Percentiles rank a stretch among this genome's conserved stretches.
These are phyloP conservation scores for Thozetella sp. DNA, from an alignment of 495 filamentous ascomycete genomes.

Conservation along the genomic window DNA sequence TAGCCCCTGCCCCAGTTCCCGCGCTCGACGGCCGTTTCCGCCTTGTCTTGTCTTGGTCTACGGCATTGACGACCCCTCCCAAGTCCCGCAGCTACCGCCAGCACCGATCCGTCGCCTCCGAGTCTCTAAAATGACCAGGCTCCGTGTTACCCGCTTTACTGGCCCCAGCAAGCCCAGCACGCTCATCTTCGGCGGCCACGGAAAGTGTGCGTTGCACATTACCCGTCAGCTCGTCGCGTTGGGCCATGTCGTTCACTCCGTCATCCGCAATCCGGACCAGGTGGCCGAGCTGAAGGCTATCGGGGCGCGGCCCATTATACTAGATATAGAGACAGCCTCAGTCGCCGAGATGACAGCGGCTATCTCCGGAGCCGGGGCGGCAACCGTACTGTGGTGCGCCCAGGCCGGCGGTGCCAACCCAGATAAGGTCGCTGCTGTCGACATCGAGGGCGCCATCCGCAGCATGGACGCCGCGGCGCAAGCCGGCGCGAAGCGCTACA, in stretches of 20 bases:
- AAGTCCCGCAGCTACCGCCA: background rate
- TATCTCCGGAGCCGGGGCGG: conserved; percentile 16
- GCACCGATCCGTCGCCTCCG: background rate
- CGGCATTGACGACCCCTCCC: no score
- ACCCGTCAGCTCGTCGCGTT: conserved; percentile 23
- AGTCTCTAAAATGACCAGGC: background rate
- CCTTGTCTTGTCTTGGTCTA: no score
- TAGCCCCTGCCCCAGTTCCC: background rate
- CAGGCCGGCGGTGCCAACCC: conserved; percentile 29
- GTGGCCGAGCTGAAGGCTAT: conserved; percentile 19
- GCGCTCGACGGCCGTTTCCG: background rate
- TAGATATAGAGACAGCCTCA: conserved; percentile 28
- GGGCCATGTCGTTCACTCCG: conserved; percentile 26
- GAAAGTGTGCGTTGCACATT: conserved; percentile 32
- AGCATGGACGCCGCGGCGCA: conserved; percentile 31
- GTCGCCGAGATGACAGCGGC: conserved; percentile 22
- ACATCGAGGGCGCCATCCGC: conserved; percentile 29
- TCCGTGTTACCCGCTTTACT: background rate
- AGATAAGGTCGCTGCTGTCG: conserved; percentile 25
- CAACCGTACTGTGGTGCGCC: conserved; percentile 25
- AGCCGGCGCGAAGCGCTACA: conserved; percentile 27
- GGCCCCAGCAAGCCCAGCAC: conserved; percentile 16
- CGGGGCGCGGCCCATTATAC: conserved; percentile 31
- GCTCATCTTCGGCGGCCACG: conserved; percentile 35
- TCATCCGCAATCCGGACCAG: conserved; percentile 30